Conservation (phyloP, 495 filamentous ascomycete species). For the Cercophora newfieldiana region DNA sequence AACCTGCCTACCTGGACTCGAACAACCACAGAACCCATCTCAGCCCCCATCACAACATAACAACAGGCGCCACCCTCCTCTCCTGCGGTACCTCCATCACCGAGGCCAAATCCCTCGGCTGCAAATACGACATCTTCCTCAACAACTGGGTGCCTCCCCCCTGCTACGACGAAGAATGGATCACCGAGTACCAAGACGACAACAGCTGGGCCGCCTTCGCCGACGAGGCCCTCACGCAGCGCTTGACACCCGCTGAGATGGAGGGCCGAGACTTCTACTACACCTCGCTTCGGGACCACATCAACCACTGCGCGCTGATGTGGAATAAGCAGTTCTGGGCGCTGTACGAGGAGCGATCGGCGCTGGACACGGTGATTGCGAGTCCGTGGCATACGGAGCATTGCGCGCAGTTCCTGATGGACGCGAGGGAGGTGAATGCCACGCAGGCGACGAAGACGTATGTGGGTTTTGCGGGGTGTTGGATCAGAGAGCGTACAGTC, state of each 20-base stretch:
- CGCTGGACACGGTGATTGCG: conserved; percentile 1
- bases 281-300: conserved; percentile 1
- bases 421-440: neutral
- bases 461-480: conserved; percentile 1
- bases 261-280: conserved; percentile 9
- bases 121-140: conserved; percentile 6
- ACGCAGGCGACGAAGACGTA: conserved; percentile 6
- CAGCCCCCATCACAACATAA: neutral
- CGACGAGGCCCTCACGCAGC: conserved; percentile 1
- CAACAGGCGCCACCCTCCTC: neutral
- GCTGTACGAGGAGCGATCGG: neutral
- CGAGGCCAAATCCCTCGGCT: neutral
- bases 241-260: neutral
- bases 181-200: neutral
- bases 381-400: conserved; percentile 3
- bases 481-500: neutral
- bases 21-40: neutral
- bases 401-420: conserved; percentile 2
- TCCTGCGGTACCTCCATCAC: neutral
- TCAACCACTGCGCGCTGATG: conserved; percentile 4
- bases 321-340: conserved; percentile 7
- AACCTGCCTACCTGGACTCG: neutral
- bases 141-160: neutral
- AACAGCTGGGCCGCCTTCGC: conserved; percentile 1
- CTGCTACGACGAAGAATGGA: conserved; percentile 1